These are phyloP conservation scores for Pestalotiopsis sp. DNA, from an alignment of 2,329 filamentous ascomycete species.

Conservation along the genomic window DNA sequence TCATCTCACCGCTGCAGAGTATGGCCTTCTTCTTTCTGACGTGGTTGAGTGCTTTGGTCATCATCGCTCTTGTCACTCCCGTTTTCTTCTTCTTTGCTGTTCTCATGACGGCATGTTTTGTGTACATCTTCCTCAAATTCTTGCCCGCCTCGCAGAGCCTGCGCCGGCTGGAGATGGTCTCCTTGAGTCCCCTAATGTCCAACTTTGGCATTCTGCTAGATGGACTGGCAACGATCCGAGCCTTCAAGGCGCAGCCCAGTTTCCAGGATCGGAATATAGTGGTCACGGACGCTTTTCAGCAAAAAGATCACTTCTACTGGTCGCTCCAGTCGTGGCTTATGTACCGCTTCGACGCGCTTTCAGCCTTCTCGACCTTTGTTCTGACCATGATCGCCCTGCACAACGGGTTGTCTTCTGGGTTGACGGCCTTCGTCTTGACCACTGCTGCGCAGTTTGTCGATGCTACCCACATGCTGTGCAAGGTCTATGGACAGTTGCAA, in stretches of 20 bases:
- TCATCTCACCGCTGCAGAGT: constrained; percentile 70
- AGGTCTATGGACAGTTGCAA: constrained; percentile 79
- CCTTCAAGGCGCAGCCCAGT: constrained; percentile 74
- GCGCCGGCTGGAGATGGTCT: constrained; percentile 84
- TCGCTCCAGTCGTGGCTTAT: constrained; percentile 82
- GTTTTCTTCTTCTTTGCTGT: constrained; percentile 73
- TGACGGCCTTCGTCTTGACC: constrained; percentile 81
- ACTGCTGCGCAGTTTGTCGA: constrained; percentile 68
- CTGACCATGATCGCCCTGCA: constrained; percentile 75
- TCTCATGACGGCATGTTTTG: constrained; percentile 65
- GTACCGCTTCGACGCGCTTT: constrained; percentile 74
- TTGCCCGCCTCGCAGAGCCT: constrained; percentile 82
- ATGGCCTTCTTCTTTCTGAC: constrained; percentile 71
- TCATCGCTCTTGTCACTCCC: constrained; percentile 80
- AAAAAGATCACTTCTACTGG: constrained; percentile 97
- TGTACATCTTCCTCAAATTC: constrained; percentile 74
- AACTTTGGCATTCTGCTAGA: constrained; percentile 89
- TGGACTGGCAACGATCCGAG: constrained; percentile 82
- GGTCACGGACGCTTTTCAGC: constrained; percentile 86
- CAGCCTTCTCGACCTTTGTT: constrained; percentile 70
- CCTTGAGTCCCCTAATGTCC: constrained; percentile 82
- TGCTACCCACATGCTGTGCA: constrained; percentile 73
- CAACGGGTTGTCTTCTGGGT: constrained; percentile 71
- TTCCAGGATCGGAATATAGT: constrained; percentile 80
- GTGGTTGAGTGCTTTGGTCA: constrained; percentile 70